Base-by-base conservation (phyloP, 129 eudicot species). In the Dittrichia graveolens region DNA sequence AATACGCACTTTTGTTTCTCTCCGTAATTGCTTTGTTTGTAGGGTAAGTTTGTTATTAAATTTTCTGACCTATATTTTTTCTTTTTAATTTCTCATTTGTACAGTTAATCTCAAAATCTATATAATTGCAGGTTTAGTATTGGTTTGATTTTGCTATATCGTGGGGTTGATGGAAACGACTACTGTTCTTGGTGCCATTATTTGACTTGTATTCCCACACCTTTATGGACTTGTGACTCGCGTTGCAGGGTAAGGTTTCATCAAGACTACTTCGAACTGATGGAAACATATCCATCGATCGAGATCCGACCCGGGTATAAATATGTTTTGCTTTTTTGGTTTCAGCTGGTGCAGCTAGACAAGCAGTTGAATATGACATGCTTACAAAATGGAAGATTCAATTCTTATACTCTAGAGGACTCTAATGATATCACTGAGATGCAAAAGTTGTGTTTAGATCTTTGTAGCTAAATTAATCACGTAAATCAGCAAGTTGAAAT, bases 141-240 rank as follows among this genome's bases (percentile, higher is more conserved):
- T 12, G 88, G 95, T 11, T 64, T 86, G 62, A 58, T 81, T 14
- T 24, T 80, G 58, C 82, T 91, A 16, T 65, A 72, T 52, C 63
- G 65, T 7, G 92, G 95, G 5, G 86, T 78, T 31, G 83, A 91
- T 50, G 97, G 88, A 15, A 83, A 88, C 55, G 80, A 88, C 5
- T 79, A 91, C 16, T 91, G 97, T 69, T 72, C 82, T 7, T 91
- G 92, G 92, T 86, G 97, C 65, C 97, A 84, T 65, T 86, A 88
- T 47, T 34, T 91, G 73, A 88, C 84, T 54, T 91, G 95, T 71
- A 66, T 91, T 18, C 97, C 97, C n/a, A 88, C 92, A 15, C 83
- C 90, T 50, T 40, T 81, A 38, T 91, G 97, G 95, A 73, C 31
- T 3, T 91, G 97, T 43, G 82, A 78, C 37, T 61, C 77, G 14